A percentile compares a stretch with the other conserved stretches of the same genome.
Evolutionary conservation across 2,329 filamentous ascomycete species (phyloP).

Genomic region (Ceratocystis diversiconidia): DNA sequence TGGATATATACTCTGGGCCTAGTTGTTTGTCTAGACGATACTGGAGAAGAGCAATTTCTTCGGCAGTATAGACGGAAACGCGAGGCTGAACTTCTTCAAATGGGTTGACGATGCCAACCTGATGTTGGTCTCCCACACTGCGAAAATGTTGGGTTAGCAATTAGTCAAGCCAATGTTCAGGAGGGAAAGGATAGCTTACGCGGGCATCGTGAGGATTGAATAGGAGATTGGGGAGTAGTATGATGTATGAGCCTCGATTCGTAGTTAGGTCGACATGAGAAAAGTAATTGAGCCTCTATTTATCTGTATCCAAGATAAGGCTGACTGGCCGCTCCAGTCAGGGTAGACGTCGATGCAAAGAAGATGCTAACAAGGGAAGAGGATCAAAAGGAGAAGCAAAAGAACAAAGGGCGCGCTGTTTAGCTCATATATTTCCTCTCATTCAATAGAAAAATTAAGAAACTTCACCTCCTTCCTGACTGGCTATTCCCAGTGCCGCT

Average conservation of each 20-base stretch:
- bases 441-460: background rate
- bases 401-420: background rate
- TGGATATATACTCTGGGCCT: conserved; percentile 89
- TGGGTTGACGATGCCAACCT: conserved; percentile 50
- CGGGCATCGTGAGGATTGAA: conserved; percentile 29
- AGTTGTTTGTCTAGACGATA: conserved; percentile 80
- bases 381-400: background rate
- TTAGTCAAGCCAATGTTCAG: conserved; percentile 15
- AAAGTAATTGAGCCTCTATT: background rate
- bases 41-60: conserved; percentile 78
- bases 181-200: conserved; percentile 25
- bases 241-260: background rate
- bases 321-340: background rate
- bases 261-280: background rate
- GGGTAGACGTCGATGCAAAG: background rate
- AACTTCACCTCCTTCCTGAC: background rate
- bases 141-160: conserved; percentile 14
- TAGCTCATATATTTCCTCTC: background rate
- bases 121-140: conserved; percentile 58
- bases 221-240: background rate
- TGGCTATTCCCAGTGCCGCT: background rate
- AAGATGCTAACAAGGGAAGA: background rate
- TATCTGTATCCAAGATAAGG: background rate
- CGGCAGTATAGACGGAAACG: conserved; percentile 72
- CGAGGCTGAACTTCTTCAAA: conserved; percentile 59